Conservation (phyloP, 1,284 basidiomycete genomes). For the Naganishia liquefaciens region DNA sequence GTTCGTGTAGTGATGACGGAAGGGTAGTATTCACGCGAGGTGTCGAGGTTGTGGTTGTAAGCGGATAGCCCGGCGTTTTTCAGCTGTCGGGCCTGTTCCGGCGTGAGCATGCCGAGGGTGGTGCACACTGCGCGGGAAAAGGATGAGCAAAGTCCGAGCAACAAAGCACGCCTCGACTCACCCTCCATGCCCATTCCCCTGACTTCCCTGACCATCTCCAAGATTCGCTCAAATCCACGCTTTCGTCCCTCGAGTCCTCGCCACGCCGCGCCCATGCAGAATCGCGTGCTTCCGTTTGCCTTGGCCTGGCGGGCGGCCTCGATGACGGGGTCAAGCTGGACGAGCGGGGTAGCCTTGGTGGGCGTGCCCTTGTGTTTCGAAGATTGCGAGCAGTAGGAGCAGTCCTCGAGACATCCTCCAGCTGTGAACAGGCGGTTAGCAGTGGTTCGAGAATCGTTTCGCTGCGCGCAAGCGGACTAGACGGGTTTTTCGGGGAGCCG, state of each 20-base stretch:
- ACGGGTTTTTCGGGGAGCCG: neutral
- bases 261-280: conserved; percentile 99
- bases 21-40: conserved; percentile 94
- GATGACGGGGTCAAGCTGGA: conserved; percentile 90
- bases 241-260: conserved; percentile 91
- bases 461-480: neutral
- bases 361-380: conserved; percentile 79
- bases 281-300: conserved; percentile 91
- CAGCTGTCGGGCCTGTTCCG: conserved; percentile 87
- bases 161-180: conserved; percentile 36
- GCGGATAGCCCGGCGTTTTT: conserved; percentile 96
- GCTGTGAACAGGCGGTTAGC: conserved; percentile 56
- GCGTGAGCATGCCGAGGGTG: conserved; percentile 92
- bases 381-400: conserved; percentile 98
- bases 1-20: conserved; percentile 93
- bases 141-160: neutral
- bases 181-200: conserved; percentile 85
- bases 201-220: conserved; percentile 84
- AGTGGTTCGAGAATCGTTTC: too few relatives aligned
- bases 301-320: conserved; percentile 89
- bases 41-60: conserved; percentile 97
- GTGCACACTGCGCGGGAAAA: conserved; percentile 72
- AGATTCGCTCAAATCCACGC: conserved; percentile 88
- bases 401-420: conserved; percentile 95
- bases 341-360: conserved; percentile 81